phyloP scores from a whole-genome alignment of 305 asterid species.

The Euphrasia arctica region DNA sequence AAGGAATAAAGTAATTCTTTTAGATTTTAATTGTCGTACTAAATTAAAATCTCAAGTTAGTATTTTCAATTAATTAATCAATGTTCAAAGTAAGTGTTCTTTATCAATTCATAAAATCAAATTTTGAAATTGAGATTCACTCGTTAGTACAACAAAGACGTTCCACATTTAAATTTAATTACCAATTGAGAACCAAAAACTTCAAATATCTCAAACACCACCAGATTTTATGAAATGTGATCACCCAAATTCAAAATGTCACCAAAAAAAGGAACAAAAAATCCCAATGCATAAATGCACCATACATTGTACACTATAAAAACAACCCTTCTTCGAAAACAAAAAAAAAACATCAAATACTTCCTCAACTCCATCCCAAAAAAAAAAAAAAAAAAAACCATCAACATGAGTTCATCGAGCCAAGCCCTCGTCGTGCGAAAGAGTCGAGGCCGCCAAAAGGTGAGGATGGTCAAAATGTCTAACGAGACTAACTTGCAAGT shows the following conservation, averaged over 20 bases:
- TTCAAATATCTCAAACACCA: conserved; percentile 2
- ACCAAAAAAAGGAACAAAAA: conserved; percentile 6
- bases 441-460: conserved; percentile 40
- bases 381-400: neutral
- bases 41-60: too few species aligned
- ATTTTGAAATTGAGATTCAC: too few species aligned
- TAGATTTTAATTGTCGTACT: too few species aligned
- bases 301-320: conserved; percentile 3
- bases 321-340: neutral
- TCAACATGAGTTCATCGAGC: conserved; percentile 29
- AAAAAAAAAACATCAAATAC: neutral
- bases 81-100: too few species aligned
- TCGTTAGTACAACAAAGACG: neutral
- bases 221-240: neutral
- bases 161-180: conserved; percentile 5
- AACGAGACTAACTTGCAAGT: conserved; percentile 40
- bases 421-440: conserved; percentile 19
- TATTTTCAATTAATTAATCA: too few species aligned
- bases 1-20: too few species aligned
- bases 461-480: conserved; percentile 38
- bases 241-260: neutral
- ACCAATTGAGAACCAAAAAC: neutral
- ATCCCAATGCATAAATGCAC: conserved; percentile 5
- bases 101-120: too few species aligned
- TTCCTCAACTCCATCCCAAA: neutral